These are phyloP conservation scores for Cavenderia fasciculata DNA, from an alignment of 78 protist genomes.

Conservation along the genomic window DNA sequence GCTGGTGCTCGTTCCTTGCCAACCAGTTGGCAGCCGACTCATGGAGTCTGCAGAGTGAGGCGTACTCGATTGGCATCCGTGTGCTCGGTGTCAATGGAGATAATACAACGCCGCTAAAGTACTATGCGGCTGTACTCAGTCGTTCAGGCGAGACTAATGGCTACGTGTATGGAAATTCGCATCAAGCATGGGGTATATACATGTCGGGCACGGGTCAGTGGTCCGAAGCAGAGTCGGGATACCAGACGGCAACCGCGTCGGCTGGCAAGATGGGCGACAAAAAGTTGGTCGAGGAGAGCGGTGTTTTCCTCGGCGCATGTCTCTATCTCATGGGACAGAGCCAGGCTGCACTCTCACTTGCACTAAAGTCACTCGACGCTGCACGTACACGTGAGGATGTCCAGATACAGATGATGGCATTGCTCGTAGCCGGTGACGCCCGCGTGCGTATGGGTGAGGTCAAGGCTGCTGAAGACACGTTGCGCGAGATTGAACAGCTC, in stretches of 20 bases:
- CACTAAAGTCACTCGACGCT: constrained; percentile 13
- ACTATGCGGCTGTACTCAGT: constrained; percentile 46
- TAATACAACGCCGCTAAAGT: constrained; percentile 36
- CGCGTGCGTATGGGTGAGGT: neutral
- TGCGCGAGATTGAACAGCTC: constrained; percentile 26
- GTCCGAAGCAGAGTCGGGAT: constrained; percentile 60
- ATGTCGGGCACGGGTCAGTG: constrained; percentile 48
- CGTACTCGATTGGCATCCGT: constrained; percentile 53
- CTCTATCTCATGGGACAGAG: neutral
- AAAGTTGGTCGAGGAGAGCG: constrained; percentile 50
- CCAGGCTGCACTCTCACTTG: neutral
- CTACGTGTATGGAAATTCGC: constrained; percentile 66
- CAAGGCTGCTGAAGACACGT: neutral
- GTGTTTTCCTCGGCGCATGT: constrained; percentile 17
- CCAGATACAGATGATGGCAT: constrained; percentile 30
- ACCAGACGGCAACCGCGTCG: constrained; percentile 25
- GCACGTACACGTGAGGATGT: constrained; percentile 45
- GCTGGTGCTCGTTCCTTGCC: constrained; percentile 45
- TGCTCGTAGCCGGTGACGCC: neutral
- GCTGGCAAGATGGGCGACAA: constrained; percentile 47
- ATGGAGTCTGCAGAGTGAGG: constrained; percentile 61
- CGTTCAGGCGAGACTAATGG: constrained; percentile 55
- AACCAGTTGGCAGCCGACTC: constrained; percentile 31
- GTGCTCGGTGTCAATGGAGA: constrained; percentile 63
- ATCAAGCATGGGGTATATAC: constrained; percentile 71